Conservation (phyloP, 2,329 filamentous ascomycete genomes). For the Neopestalotiopsis rosae region DNA sequence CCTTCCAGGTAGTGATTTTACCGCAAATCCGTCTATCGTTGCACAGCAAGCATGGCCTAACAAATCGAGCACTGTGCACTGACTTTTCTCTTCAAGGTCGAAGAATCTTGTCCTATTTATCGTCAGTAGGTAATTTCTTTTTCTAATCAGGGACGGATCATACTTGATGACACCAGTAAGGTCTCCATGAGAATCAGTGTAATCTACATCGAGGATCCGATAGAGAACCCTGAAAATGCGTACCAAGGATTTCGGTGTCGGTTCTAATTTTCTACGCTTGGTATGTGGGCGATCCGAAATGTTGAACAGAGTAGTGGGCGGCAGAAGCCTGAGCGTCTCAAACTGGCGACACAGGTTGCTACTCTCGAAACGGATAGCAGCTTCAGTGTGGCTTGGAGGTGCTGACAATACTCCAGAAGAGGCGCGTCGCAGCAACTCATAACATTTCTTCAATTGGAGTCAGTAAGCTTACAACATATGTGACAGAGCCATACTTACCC, state of each 20-base stretch:
- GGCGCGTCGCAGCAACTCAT: slow-evolving; percentile 34
- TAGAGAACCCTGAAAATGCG: slow-evolving; percentile 31
- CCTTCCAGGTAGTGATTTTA: neutral
- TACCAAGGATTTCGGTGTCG: slow-evolving; percentile 27
- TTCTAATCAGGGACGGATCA: slow-evolving; percentile 33
- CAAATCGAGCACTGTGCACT: slow-evolving; percentile 57
- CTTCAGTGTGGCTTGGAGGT: neutral
- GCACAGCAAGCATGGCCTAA: slow-evolving; percentile 65
- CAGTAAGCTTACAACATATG: neutral
- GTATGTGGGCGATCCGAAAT: slow-evolving; percentile 26
- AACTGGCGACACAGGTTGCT: slow-evolving; percentile 30
- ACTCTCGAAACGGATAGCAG: slow-evolving; percentile 31
- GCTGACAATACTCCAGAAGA: slow-evolving; percentile 22
- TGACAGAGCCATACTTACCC: slow-evolving; percentile 39
- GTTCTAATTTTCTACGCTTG: slow-evolving; percentile 39
- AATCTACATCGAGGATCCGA: slow-evolving; percentile 34
- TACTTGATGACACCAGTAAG: slow-evolving; percentile 52
- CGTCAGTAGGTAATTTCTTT: slow-evolving; percentile 32
- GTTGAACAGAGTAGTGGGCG: slow-evolving; percentile 3
- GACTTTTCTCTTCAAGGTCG: slow-evolving; percentile 51
- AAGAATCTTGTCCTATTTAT: slow-evolving; percentile 47
- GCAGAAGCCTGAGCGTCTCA: slow-evolving; percentile 25
- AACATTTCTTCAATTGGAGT: slow-evolving; percentile 33
- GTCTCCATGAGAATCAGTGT: slow-evolving; percentile 31
- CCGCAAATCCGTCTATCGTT: slow-evolving; percentile 50